These are phyloP conservation scores for Talaromyces sp. DNA, from an alignment of 2,329 filamentous ascomycete species.

Conservation along the genomic window DNA sequence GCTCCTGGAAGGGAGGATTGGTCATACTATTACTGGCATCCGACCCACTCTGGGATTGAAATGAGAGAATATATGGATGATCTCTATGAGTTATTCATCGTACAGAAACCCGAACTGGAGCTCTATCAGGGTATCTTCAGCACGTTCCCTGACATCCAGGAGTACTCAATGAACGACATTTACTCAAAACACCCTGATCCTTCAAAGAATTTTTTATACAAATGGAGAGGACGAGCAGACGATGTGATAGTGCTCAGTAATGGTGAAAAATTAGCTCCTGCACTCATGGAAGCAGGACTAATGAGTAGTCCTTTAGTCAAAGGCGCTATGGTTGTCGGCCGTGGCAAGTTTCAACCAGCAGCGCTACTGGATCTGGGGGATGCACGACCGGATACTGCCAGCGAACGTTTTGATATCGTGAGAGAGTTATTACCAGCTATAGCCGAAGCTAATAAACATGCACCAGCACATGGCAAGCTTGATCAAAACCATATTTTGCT, in stretches of 20 bases:
- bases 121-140: not conserved
- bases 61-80: not conserved
- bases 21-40: not conserved
- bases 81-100: not conserved
- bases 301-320: not conserved
- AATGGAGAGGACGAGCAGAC: slow-evolving; percentile 19
- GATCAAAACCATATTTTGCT: not conserved
- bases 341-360: not conserved
- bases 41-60: not conserved
- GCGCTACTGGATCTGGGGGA: not conserved
- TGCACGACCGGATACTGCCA: not conserved
- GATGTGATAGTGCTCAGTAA: slow-evolving; percentile 9
- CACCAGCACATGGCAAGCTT: not conserved
- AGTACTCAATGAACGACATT: not conserved
- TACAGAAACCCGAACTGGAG: not conserved
- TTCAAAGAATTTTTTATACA: not conserved
- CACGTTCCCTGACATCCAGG: not conserved
- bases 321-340: not conserved
- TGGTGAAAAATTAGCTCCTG: not conserved
- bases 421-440: not conserved
- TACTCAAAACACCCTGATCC: not conserved
- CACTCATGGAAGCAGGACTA: not conserved
- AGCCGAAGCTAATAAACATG: not conserved
- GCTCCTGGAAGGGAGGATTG: not conserved
- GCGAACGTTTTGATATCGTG: not conserved